Base-by-base conservation (phyloP, 306 rosid genomes). In the Inga laurina region DNA sequence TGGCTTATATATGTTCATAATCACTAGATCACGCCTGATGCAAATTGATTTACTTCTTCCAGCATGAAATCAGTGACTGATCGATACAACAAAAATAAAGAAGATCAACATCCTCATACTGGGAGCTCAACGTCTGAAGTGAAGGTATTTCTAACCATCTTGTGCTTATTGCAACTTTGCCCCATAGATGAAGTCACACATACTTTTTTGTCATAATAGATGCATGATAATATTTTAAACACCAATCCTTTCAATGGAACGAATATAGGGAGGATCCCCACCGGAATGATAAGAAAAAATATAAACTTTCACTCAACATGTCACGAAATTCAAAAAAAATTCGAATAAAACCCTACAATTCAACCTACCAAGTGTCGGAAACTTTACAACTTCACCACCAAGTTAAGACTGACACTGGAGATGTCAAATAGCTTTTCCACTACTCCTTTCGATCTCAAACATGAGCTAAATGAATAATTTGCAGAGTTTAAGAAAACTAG, bases 21-120 rank as follows among this genome's bases (percentile, higher is more conserved):
- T 46, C 51, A 66, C 54, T 79, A 75, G 1, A 57, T 32, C 61
- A 79, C 41, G 79, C 82, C 91, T 93, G 67, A 88, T 21, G 30
- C 34, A 83, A 41, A 30, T 72, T 73, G 30, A 70, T 78, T 79
- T 68, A 61, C 75, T 82, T 79, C 64, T 81, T 72, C 78, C 98
- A 95, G 99, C 88, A 89, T 95, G 93, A 95, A 89, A 74, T 80
- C 99, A 32, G 83, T 91, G 56, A 91, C 89, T 75, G 99, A 93
- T 51, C 91, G 98, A 74, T 92, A 91, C 91, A 91, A 86, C 88
- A 93, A 90, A 84, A 72, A 91, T 21, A 95, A 93, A 79, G 97
- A 93, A 83, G 98, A 90, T 66, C 89, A 85, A 21, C 51, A 70
- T 54, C 85, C 81, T 32, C 95, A 87, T 79, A 87, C 66, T 64